Conservation (phyloP, 2,329 filamentous ascomycete genomes). For the Diaporthe batatas region DNA sequence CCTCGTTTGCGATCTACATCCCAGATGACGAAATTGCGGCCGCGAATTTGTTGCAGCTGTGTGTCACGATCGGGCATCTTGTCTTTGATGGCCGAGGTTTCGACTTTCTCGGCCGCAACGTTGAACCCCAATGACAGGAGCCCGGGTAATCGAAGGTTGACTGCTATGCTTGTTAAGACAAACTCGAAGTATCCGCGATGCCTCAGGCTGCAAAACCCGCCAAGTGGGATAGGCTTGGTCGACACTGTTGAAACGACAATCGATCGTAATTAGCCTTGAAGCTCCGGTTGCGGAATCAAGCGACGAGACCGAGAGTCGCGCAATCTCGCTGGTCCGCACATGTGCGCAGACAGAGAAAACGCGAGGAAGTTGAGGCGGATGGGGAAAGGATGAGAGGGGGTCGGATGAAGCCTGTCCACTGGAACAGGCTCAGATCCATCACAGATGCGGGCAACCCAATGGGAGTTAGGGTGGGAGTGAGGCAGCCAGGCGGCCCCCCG, state of each 20-base stretch:
- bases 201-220: background rate
- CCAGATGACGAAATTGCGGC: background rate
- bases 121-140: accelerated
- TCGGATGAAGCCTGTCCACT: too few relatives aligned
- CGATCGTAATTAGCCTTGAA: background rate
- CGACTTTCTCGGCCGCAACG: background rate
- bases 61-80: background rate
- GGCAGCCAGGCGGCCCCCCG: too few relatives aligned
- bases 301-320: background rate
- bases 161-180: background rate
- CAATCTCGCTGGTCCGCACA: background rate
- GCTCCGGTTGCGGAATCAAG: too few relatives aligned
- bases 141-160: accelerated
- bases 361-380: background rate
- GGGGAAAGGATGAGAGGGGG: too few relatives aligned
- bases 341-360: too few relatives aligned
- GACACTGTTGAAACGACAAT: background rate
- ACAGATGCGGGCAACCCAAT: too few relatives aligned
- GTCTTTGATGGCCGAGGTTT: background rate
- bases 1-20: background rate
- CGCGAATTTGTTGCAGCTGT: background rate
- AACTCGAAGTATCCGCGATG: background rate
- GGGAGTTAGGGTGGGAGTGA: too few relatives aligned
- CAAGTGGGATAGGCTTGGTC: background rate
- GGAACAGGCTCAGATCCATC: too few relatives aligned